Conservation (phyloP, 2,329 filamentous ascomycete genomes). For the Verticillium longisporum region DNA sequence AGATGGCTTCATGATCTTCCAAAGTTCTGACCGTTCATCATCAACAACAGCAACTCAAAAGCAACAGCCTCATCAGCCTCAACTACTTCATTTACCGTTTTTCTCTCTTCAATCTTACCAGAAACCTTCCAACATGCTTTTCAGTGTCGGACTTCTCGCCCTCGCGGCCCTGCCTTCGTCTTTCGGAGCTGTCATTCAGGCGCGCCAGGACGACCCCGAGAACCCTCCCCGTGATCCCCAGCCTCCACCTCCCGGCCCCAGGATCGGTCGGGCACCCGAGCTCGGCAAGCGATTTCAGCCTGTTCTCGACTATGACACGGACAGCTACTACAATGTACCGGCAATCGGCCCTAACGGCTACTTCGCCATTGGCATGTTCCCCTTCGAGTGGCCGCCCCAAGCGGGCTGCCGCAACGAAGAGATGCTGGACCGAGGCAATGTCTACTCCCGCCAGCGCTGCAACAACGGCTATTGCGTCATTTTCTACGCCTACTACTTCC, state of each 20-base stretch:
- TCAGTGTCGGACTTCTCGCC: not conserved
- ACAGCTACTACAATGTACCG: slow-evolving; percentile 31
- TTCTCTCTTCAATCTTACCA: not conserved
- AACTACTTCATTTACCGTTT: not conserved
- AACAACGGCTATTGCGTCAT: slow-evolving; percentile 24
- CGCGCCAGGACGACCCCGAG: not conserved
- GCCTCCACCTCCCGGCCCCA: not conserved
- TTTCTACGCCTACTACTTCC: slow-evolving; percentile 20
- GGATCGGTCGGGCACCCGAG: not conserved
- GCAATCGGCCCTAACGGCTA: slow-evolving; percentile 20
- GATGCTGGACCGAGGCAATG: slow-evolving; percentile 22
- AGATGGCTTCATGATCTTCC: not conserved
- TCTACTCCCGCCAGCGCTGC: slow-evolving; percentile 23
- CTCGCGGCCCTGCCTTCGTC: not conserved
- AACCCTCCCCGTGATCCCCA: not conserved
- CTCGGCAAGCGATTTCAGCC: slow-evolving; percentile 11
- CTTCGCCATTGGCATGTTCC: not conserved
- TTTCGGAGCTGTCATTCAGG: not conserved
- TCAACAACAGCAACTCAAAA: not conserved
- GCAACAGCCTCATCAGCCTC: not conserved
- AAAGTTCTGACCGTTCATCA: not conserved
- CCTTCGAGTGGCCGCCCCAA: not conserved
- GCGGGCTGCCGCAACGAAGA: slow-evolving; percentile 18
- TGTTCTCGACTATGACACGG: slow-evolving; percentile 23
- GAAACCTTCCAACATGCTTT: not conserved